Evolutionary conservation across 2,329 filamentous ascomycete genomes (phyloP), one percentile per base, ranked within the genome.

Genomic region (Claviceps capensis): DNA sequence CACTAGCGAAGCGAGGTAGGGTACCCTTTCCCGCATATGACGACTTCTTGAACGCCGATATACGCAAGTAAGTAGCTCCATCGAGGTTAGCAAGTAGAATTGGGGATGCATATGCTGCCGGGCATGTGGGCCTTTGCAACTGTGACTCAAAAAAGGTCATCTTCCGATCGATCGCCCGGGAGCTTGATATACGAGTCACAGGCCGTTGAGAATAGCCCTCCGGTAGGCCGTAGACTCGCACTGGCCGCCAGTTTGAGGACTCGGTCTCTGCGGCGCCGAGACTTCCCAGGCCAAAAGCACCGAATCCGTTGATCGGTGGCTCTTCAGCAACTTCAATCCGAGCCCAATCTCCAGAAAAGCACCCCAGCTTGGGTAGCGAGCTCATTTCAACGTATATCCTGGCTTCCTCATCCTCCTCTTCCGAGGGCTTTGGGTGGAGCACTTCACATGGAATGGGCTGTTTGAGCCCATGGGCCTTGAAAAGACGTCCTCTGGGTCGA

Each of bases 271-370:
- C 49, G 48, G 67, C 62, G 1, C 64, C 65, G 57, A 83, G 86
- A 55, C 79, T 82, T 22, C 81, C 81, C 3, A 88, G 72, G 2
- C 83, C 83, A 70, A 83, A 85, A 0, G 77, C 71, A 49, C 78
- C 85, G 58, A 80, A 79, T 17, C 75, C 85, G 64, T 81, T 85
- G 16, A 73, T 70, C 22, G 78, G 84, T 54, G 87, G 85, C 62
- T 89, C 87, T 57, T 86, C 78, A 0, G 86, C 78, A 5, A 81
- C 76, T 68, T 95, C 88, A 11, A 96, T 74, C 22, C 85, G 83
- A 11, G 95, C 88, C 93, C 93, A 98, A 63, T 98, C 93, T 34
- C 93, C 93, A 0, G 91, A 97, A 64, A 98, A 98, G 66, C 91
- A 97, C 16, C 91, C 90, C 51, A 98, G 85, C 59, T 90, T 89